A percentile compares a stretch with the other conserved stretches of the same genome.
phyloP scores from a whole-genome alignment of 345 rosid genomes.

The Moringa oleifera region DNA sequence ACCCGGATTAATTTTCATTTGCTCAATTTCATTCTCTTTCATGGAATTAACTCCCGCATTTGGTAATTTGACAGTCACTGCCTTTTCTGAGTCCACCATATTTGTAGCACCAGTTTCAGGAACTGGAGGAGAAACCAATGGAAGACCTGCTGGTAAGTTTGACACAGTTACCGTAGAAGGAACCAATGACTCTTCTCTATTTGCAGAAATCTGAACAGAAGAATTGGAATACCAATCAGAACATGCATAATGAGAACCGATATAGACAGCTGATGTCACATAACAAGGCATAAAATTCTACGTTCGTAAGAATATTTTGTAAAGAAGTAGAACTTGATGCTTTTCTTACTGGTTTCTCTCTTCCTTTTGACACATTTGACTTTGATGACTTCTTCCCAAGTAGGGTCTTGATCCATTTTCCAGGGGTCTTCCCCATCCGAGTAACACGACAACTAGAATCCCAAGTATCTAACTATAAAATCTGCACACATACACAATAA shows the following conservation, averaged over 20 bases:
- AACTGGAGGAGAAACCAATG: conserved; percentile 26
- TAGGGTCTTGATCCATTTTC: conserved; percentile 73
- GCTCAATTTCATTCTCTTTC: conserved; percentile 16
- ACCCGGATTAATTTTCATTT: conserved; percentile 9
- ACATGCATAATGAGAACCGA: conserved; percentile 1
- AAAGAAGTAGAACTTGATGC: neutral
- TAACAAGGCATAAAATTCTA: neutral
- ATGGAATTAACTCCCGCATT: conserved; percentile 21
- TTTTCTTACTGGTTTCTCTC: conserved; percentile 37
- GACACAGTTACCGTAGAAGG: conserved; percentile 36
- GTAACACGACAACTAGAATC: conserved; percentile 2
- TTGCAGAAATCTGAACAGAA: conserved; percentile 41
- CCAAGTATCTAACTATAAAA: conserved; percentile 15
- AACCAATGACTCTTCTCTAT: conserved; percentile 44
- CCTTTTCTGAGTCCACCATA: conserved; percentile 25
- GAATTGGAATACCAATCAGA: conserved; percentile 14
- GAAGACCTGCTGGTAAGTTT: conserved; percentile 26
- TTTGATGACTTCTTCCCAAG: conserved; percentile 67
- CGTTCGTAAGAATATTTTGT: too few relatives aligned
- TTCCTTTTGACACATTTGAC: conserved; percentile 48
- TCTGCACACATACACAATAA: conserved; percentile 14
- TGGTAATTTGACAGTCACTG: conserved; percentile 20
- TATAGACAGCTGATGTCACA: neutral
- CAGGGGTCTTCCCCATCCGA: conserved; percentile 75
- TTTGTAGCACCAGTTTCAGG: conserved; percentile 21